Base-by-base conservation (phyloP, 768 basidiomycete genomes). In the Pisolithus microcarpus region DNA sequence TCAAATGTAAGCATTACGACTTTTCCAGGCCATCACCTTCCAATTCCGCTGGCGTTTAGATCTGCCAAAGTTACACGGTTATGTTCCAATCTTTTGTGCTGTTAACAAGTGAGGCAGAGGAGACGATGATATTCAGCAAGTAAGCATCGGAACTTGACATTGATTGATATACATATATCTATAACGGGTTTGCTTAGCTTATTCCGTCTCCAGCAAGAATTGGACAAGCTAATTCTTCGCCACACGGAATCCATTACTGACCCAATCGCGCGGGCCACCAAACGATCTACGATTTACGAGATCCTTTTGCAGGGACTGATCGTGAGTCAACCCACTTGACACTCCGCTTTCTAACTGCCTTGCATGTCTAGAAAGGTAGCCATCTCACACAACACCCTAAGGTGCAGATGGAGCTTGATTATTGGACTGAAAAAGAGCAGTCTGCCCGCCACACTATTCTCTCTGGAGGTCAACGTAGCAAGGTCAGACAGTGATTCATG, bases 41-140 rank as follows among this genome's bases (percentile, higher is more conserved):
- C 23, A 40, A 28, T 11, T 48, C 46, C 16, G 19, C 10, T 11
- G 30, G 16, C 18, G 30, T 19, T 21, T 30, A 78, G 87, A 80
- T 93, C 13, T 88, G 86, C 63, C 76, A 74, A 46, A 80, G 83
- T 51, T 99, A 98, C 65, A 75, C 85, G 13, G 72, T 72, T 15
- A 64, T 96, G 60, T 98, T 98, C 74, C 85, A 82, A 53, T 82
- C 86, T 2, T 82, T 93, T 55, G 81, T 94, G 19, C 78, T 81
- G 26, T 70, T 99, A 56, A 90, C 88, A 3, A 79, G 78, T 37
- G 85, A 88, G 53, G 85, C 82, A 38, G 91, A 96, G 57, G 94
- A 96, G 64, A 90, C 90, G 8, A 96, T 97, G 93, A 87, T 98
- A 43, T 96, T 96, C 61, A 82, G 87, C 21, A 93, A 93, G 95